Evolutionary conservation across 805 yeast genomes (phyloP).

Genomic region (Candida adriatica): DNA sequence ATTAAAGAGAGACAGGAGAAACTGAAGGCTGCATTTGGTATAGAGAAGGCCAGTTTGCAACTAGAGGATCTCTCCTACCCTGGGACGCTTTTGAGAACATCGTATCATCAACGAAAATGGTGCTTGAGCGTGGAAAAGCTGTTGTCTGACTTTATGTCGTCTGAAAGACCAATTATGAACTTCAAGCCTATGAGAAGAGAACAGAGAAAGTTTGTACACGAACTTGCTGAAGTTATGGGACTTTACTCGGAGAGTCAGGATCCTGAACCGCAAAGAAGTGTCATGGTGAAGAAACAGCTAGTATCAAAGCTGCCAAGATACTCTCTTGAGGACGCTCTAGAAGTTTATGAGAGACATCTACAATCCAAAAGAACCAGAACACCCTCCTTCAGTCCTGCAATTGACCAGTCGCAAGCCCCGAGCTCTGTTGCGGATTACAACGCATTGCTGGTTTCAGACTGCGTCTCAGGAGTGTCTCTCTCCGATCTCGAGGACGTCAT

Average conservation of each 20-base stretch:
- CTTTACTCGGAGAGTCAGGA: conserved; percentile 72
- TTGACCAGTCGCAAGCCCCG: not conserved
- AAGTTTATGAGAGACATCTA: conserved; percentile 27
- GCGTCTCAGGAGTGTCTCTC: conserved; percentile 44
- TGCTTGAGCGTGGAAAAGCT: conserved; percentile 54
- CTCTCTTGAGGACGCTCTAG: conserved; percentile 39
- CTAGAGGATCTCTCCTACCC: conserved; percentile 19
- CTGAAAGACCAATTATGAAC: conserved; percentile 37
- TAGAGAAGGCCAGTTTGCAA: conserved; percentile 6
- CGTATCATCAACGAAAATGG: conserved; percentile 52
- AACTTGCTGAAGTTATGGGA: conserved; percentile 51
- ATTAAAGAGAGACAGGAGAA: conserved; percentile 50
- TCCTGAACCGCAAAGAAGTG: conserved; percentile 71
- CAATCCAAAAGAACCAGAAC: conserved; percentile 21
- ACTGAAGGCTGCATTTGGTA: conserved; percentile 57
- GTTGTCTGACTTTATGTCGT: conserved; percentile 41
- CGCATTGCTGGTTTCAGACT: conserved; percentile 47
- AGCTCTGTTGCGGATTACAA: conserved; percentile 32
- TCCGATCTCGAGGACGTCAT: conserved; percentile 25
- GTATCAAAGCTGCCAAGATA: conserved; percentile 34
- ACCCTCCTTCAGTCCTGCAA: not conserved
- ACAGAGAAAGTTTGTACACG: conserved; percentile 68
- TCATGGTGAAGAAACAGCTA: conserved; percentile 42
- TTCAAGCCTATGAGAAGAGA: conserved; percentile 69
- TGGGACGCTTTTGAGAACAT: conserved; percentile 16